A percentile compares a stretch with the other conserved stretches of the same genome.
Evolutionary conservation across 2,329 filamentous ascomycete genomes (phyloP).

Genomic region (Aspergillus terreus): DNA sequence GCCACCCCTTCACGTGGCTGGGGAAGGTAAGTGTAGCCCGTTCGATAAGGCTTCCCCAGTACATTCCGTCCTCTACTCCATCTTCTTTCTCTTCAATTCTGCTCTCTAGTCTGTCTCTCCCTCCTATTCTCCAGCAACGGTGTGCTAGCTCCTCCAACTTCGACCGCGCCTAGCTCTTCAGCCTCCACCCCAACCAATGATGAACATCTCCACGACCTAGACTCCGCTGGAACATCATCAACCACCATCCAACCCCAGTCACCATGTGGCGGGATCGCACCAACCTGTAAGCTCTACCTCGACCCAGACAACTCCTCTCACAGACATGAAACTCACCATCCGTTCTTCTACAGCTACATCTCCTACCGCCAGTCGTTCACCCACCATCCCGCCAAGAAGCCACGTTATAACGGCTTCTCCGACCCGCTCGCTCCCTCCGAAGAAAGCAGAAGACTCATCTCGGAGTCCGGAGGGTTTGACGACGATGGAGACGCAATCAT

Average conservation of each 20-base stretch:
- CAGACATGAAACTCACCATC: not conserved
- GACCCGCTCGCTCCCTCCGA: slow-evolving; percentile 59
- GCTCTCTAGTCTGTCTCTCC: not conserved
- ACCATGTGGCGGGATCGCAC: slow-evolving; percentile 99
- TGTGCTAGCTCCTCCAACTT: too few species aligned
- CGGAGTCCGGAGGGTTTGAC: slow-evolving; percentile 62
- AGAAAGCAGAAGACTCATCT: slow-evolving; percentile 79
- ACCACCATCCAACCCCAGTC: slow-evolving; percentile 30
- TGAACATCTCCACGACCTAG: slow-evolving; percentile 15
- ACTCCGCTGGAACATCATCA: slow-evolving; percentile 14
- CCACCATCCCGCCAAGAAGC: slow-evolving; percentile 86
- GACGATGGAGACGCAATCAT: slow-evolving; percentile 94
- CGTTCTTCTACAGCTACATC: slow-evolving; percentile 66
- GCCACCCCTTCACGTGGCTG: not conserved
- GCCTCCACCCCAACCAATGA: slow-evolving; percentile 5
- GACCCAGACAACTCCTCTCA: not conserved
- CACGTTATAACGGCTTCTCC: slow-evolving; percentile 65
- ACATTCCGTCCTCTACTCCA: not conserved
- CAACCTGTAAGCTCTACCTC: slow-evolving; percentile 69
- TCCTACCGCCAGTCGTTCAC: slow-evolving; percentile 98
- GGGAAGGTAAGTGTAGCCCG: not conserved
- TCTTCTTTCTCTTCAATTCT: not conserved
- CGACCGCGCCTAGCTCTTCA: not conserved
- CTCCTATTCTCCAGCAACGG: slow-evolving; percentile 1
- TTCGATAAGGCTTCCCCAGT: not conserved